Evolutionary conservation across 2,329 filamentous ascomycete species (phyloP).

Genomic region (Zymoseptoria pseudotritici): DNA sequence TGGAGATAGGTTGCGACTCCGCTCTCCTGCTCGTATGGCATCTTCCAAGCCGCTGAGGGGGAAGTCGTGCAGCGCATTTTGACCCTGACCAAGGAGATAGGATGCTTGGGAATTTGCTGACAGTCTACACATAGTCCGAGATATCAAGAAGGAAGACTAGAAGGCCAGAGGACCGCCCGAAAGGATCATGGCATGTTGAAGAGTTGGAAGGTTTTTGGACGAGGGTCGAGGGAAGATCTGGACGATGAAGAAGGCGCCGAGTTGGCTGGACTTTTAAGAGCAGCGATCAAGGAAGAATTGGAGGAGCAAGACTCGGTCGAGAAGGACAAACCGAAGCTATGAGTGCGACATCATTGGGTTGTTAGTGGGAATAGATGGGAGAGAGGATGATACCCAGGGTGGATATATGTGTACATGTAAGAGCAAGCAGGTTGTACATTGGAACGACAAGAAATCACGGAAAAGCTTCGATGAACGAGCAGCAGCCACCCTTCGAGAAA

Average conservation of each 20-base stretch:
- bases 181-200: conserved; percentile 36
- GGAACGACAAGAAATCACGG: not conserved
- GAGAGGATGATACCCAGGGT: not conserved
- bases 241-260: conserved; percentile 64
- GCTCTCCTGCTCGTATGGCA: no score
- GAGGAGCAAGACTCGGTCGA: conserved; percentile 1
- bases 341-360: not conserved
- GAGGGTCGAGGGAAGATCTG: conserved; percentile 63
- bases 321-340: conserved; percentile 4
- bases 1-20: no score
- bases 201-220: conserved; percentile 78
- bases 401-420: not conserved
- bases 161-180: conserved; percentile 46
- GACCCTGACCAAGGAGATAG: no score
- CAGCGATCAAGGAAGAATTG: conserved; percentile 27
- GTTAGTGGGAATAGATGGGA: not conserved
- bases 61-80: no score
- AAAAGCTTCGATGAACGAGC: not conserved
- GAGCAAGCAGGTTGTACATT: not conserved
- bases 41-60: no score
- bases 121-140: conserved; percentile 45
- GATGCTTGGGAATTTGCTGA: not conserved
- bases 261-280: conserved; percentile 48
- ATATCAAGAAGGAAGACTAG: conserved; percentile 47
- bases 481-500: not conserved